Evolutionary conservation across 2,329 filamentous ascomycete genomes (phyloP), one percentile per base, ranked within the genome.

Genomic region (Colletotrichum destructivum): DNA sequence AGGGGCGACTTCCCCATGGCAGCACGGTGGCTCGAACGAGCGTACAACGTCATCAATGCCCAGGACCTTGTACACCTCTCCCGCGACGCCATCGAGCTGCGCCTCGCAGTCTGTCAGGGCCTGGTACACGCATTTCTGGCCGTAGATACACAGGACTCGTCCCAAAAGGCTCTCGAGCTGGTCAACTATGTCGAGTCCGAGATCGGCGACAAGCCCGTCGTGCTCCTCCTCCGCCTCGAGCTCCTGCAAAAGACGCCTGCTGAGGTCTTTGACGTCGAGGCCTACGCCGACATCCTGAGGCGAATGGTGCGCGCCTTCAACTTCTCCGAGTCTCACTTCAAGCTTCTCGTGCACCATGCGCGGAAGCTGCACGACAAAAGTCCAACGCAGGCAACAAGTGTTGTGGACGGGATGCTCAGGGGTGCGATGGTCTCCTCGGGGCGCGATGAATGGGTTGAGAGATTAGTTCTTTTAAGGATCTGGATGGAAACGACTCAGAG

Each of bases 11-110:
- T 86, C 73, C 76, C 82, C 1, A 78, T 87, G 55, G 92, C 94
- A 0, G 79, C 87, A 2, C 90, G 88, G 76, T 98, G 96, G 96
- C 83, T 97, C 0, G 87, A 91, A 66, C 88, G 93, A 74, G 91
- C 93, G 3, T 85, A 89, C 60, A 83, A 90, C 13, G 77, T 91
- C 38, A 83, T 95, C 35, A 86, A 88, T 62, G 76, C 78, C 23
- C 88, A 90, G 66, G 85, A 88, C 11, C 76, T 89, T 0, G 88
- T 90, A 26, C 80, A 82, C 21, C 80, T 92, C 4, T 90, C 90
- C 38, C 82, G 85, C 8, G 88, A 91, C 74, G 88, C 88, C 1
- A 81, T 88, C 31, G 91, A 95, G 65, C 84, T 96, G 42, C 88
- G 89, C 44, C 82, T 93, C 13, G 87, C 89, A 23, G 88, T 95